Percentiles rank a stretch among this genome's conserved stretches.
phyloP scores from a whole-genome alignment of 768 basidiomycete genomes.

The Suillus subluteus region DNA sequence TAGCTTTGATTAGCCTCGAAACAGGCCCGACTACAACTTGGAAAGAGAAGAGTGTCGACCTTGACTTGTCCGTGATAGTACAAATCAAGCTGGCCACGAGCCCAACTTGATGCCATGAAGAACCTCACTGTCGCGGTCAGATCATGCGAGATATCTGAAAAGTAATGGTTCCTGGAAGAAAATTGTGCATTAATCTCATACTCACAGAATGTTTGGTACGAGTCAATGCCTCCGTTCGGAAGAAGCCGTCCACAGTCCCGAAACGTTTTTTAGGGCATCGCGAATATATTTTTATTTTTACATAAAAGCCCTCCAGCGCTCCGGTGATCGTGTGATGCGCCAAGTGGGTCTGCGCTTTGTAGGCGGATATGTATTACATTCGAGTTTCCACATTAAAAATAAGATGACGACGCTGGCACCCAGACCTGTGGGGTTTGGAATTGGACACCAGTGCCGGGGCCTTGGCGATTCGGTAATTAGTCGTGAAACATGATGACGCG shows the following conservation, averaged over 20 bases:
- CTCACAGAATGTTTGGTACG: neutral
- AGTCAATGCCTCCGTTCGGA: neutral
- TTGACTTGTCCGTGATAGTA: neutral
- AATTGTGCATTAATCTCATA: neutral
- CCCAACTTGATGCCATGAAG: neutral
- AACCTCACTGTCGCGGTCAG: constrained; percentile 36
- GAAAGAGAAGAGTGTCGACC: neutral
- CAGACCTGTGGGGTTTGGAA: neutral
- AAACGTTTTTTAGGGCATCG: no score
- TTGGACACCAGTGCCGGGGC: neutral
- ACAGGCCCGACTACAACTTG: neutral
- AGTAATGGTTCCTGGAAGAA: constrained; percentile 41
- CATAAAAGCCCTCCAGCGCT: neutral
- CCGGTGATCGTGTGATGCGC: neutral
- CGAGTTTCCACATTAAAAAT: neutral
- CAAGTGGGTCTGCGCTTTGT: neutral
- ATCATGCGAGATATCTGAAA: constrained; percentile 32
- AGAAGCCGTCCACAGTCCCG: neutral
- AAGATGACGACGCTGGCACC: neutral
- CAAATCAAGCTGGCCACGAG: neutral
- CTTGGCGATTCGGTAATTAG: neutral
- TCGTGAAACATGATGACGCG: neutral
- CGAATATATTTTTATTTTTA: neutral
- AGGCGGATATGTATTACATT: neutral
- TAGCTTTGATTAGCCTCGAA: neutral